Evolutionary conservation across 208 protist species (phyloP).

Genomic region (Crithidia acanthocephali): DNA sequence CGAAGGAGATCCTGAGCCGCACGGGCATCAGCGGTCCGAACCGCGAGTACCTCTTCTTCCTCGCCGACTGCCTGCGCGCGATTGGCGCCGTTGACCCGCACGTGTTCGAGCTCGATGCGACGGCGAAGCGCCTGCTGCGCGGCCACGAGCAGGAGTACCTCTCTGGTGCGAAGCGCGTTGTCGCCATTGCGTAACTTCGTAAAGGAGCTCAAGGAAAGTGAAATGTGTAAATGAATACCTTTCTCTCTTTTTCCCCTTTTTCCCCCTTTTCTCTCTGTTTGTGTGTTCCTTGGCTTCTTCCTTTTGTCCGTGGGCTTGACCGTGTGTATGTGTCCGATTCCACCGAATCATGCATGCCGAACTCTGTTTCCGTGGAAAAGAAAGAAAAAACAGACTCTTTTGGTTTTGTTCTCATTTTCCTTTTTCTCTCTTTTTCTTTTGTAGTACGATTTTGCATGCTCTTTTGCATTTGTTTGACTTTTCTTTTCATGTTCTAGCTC

Average conservation of each 20-base stretch:
- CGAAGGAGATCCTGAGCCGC: conserved; percentile 56
- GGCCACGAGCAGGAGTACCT: conserved; percentile 28
- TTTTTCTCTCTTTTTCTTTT: background rate
- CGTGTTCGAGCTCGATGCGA: conserved; percentile 68
- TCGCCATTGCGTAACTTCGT: conserved; percentile 5
- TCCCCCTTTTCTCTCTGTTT: background rate
- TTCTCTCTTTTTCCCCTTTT: conserved; percentile 6
- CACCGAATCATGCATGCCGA: background rate
- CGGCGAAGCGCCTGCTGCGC: conserved; percentile 46
- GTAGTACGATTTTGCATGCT: background rate
- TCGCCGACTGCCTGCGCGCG: conserved; percentile 61
- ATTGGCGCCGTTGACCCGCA: conserved; percentile 62
- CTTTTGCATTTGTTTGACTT: background rate
- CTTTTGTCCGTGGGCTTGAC: background rate
- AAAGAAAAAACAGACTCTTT: background rate
- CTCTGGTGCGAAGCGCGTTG: conserved; percentile 16
- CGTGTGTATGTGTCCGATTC: background rate
- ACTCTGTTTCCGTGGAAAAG: background rate
- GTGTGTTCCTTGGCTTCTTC: no score
- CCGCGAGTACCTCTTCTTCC: conserved; percentile 79
- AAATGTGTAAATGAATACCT: background rate
- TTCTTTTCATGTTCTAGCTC: background rate
- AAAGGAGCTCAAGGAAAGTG: background rate
- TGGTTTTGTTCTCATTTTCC: background rate
- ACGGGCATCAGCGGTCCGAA: conserved; percentile 71